Conservation (phyloP, 768 basidiomycete species). For the Suillus cothurnatus region DNA sequence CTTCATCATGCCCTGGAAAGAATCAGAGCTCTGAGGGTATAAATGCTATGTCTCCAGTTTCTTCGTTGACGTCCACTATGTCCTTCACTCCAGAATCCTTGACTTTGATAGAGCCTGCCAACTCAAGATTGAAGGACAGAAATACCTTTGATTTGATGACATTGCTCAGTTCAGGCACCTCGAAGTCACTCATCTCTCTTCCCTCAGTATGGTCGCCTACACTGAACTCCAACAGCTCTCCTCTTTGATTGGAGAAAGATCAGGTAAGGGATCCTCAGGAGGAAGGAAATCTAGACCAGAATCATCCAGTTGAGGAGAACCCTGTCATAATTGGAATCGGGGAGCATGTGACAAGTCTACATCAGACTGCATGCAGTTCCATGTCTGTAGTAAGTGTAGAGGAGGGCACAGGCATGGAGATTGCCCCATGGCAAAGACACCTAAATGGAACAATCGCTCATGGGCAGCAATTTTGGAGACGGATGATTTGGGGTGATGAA, state of each 20-base stretch:
- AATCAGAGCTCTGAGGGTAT: neutral
- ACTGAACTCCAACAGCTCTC: neutral
- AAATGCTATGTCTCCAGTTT: rapidly evolving
- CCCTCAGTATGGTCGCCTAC: neutral
- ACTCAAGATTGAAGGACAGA: too few species aligned
- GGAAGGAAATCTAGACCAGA: too few species aligned
- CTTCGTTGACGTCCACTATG: neutral
- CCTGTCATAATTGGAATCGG: neutral
- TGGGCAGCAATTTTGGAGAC: neutral
- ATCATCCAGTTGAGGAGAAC: neutral
- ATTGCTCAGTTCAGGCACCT: neutral
- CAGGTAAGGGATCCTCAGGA: neutral
- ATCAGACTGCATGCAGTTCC: neutral
- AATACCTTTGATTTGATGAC: neutral
- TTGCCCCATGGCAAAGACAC: neutral
- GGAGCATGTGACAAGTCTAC: neutral
- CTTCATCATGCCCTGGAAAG: neutral
- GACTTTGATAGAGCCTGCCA: neutral
- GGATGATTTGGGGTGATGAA: neutral
- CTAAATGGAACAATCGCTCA: neutral
- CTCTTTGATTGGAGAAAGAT: rapidly evolving
- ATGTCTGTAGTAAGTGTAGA: neutral
- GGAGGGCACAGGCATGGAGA: neutral
- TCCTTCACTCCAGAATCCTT: neutral
- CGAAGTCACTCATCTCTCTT: neutral